Percentiles rank a stretch among this genome's conserved stretches.
phyloP scores from a whole-genome alignment of 805 yeast species.

The Wickerhamiella lipophila region DNA sequence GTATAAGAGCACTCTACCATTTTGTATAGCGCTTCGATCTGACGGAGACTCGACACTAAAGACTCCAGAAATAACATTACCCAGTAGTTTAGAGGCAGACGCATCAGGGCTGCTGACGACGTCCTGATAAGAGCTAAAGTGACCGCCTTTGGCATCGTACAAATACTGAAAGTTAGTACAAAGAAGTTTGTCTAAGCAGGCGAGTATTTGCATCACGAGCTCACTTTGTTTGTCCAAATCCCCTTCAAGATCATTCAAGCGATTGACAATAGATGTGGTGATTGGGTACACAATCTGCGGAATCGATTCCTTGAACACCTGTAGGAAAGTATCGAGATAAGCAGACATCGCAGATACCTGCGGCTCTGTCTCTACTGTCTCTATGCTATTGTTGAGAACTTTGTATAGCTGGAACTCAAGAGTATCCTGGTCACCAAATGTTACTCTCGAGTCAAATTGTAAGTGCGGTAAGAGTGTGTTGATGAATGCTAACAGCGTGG shows the following conservation, averaged over 20 bases:
- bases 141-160: constrained; percentile 7
- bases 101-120: constrained; percentile 12
- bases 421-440: constrained; percentile 10
- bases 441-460: constrained; percentile 6
- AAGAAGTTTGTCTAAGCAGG: constrained; percentile 10
- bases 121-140: constrained; percentile 13
- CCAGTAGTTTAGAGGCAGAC: constrained; percentile 40
- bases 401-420: constrained; percentile 11
- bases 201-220: constrained; percentile 7
- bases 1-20: constrained; percentile 29
- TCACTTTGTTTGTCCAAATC: constrained; percentile 1
- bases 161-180: constrained; percentile 10
- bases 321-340: constrained; percentile 40
- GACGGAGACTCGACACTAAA: constrained; percentile 58
- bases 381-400: constrained; percentile 30
- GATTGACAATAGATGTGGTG: constrained; percentile 3
- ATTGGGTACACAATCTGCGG: constrained; percentile 45
- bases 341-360: constrained; percentile 38
- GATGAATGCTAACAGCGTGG: constrained; percentile 11
- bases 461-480: constrained; percentile 2
- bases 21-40: constrained; percentile 37
- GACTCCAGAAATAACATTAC: constrained; percentile 50
- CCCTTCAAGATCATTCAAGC: constrained; percentile 6
- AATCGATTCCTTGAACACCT: constrained; percentile 39
- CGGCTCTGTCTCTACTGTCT: constrained; percentile 36